Evolutionary conservation across 2,329 filamentous ascomycete species (phyloP).

Genomic region (Mariannaea sp.): DNA sequence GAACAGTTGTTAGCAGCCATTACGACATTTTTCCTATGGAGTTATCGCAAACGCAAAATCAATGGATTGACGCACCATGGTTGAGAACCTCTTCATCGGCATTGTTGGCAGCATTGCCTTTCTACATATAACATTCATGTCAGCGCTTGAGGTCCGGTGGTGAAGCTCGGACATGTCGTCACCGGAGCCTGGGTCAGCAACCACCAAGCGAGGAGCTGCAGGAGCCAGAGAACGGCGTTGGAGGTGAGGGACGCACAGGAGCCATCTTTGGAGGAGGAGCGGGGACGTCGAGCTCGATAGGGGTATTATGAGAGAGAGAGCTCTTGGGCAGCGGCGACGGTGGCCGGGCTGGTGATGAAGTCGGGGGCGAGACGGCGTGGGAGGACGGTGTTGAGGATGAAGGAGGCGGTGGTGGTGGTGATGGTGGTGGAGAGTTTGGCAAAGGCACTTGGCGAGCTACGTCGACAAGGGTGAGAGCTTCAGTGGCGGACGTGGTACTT

Average conservation of each 20-base stretch:
- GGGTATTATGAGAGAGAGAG: slow-evolving; percentile 34
- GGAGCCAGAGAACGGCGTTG: slow-evolving; percentile 5
- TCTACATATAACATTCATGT: slow-evolving; percentile 27
- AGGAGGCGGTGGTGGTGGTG: slow-evolving; percentile 41
- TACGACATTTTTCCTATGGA: slow-evolving; percentile 20
- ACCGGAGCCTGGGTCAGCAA: slow-evolving; percentile 21
- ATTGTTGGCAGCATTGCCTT: slow-evolving; percentile 38
- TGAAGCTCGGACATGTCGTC: slow-evolving; percentile 18
- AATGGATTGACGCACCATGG: slow-evolving; percentile 44
- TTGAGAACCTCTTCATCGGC: slow-evolving; percentile 46
- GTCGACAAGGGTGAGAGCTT: slow-evolving; percentile 39
- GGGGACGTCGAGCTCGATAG: slow-evolving; percentile 33
- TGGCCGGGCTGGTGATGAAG: slow-evolving; percentile 39
- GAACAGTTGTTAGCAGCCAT: slow-evolving; percentile 33
- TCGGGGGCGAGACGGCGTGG: slow-evolving; percentile 40
- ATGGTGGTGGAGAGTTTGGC: slow-evolving; percentile 49
- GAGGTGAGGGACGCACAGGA: slow-evolving; percentile 52
- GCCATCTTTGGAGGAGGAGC: slow-evolving; percentile 54
- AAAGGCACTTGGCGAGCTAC: slow-evolving; percentile 48
- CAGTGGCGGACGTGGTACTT: slow-evolving; percentile 17
- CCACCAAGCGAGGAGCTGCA: slow-evolving; percentile 15
- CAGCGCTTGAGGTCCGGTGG: slow-evolving; percentile 24
- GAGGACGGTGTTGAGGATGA: slow-evolving; percentile 41
- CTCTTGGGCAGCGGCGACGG: slow-evolving; percentile 37
- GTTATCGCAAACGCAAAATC: slow-evolving; percentile 4